Evolutionary conservation across 495 filamentous ascomycete genomes (phyloP), one percentile per base, ranked within the genome.

Genomic region (Entonaema liquescens): DNA sequence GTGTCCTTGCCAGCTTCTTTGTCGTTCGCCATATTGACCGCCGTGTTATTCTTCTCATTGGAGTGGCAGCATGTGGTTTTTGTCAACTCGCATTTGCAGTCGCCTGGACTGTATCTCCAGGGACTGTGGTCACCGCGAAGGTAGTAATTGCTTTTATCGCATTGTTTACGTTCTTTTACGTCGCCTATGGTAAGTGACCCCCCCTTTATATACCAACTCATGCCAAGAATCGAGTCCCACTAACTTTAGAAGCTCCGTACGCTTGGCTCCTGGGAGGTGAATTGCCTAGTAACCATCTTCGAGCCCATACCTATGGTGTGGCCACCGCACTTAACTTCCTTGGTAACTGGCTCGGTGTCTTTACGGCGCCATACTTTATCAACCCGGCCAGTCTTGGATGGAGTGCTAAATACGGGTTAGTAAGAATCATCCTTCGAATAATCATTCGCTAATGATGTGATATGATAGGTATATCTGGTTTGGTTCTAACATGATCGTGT

Each of bases 331-430:
- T 86, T 17, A 81, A 81, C 15, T 86, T 84, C 67, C 70, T 83
- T 15, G 82, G 82, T 23, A 81, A 82, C 49, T 85, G 85, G 83
- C 70, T 87, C 13, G 79, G 79, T 8, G 83, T 81, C 12, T 85
- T 87, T 50, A 85, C 84, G 1, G 83, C 83, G 7, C 81, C 86
- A 15, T 87, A 88, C 66, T 87, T 88, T 68, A 87, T 88, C 59
- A 88, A 87, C 64, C 85, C 85, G 0, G 77, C 77, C 33, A 78
- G 79, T 23, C 65, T 88, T 25, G 70, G 71, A 25, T 81, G 79
- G 80, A 77, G 77, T 11, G 74, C 82, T 0, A 80, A 80, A 65
- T 83, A 83, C 54, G 80, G 80, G 68, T 79, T 28, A 12, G 72
- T 69, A 5, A 40, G 8, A n/a, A 36, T 8, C 50, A 31, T 33